Base-by-base conservation (phyloP, 306 rosid genomes). In the Delonix regia region DNA sequence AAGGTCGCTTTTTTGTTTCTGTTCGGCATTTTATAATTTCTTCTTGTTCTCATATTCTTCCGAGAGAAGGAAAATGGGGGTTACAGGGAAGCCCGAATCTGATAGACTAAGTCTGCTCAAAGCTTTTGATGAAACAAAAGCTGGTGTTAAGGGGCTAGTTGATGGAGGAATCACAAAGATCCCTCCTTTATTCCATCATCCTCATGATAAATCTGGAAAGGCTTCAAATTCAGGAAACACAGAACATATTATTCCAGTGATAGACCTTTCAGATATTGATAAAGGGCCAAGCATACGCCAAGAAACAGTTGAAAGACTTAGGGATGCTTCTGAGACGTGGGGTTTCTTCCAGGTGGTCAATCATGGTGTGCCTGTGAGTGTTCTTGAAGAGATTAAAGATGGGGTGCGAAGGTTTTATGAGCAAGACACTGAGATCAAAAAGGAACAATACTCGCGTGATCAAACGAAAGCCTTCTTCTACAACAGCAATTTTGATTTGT, bases 81-180 rank as follows among this genome's bases (percentile, higher is more conserved):
- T 42, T 3, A 42, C 47, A 9, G 47, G 13, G 1, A 42, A 42
- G 13, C 2, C 47, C 0, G 47, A 42, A 10, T 9, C 13, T 21
- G 86, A 85, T 7, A 81, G 88, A 79, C 25, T 36, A 21, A 81
- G 73, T 10, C 88, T 76, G 24, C 75, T 86, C 10, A 82, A 82
- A 72, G 84, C 89, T 11, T 86, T 85, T 68, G 89, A 85, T 57
- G 83, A 84, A 21, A 76, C 92, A 1, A 84, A 85, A 72, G 76
- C 76, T 38, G 95, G 90, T 21, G 95, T 90, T 8, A 88, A 90
- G 80, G 92, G 93, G 15, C 90, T 90, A 9, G 85, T 84, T 24
- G 97, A 92, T 84, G 86, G 89, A 22, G 90, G 90, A 0, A 41
- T 89, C 11, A 78, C 87, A 0, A 65, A 86, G 75, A 57, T 92